Conservation (phyloP, 1,139 yeast genomes). For the Diutina siamensis region DNA sequence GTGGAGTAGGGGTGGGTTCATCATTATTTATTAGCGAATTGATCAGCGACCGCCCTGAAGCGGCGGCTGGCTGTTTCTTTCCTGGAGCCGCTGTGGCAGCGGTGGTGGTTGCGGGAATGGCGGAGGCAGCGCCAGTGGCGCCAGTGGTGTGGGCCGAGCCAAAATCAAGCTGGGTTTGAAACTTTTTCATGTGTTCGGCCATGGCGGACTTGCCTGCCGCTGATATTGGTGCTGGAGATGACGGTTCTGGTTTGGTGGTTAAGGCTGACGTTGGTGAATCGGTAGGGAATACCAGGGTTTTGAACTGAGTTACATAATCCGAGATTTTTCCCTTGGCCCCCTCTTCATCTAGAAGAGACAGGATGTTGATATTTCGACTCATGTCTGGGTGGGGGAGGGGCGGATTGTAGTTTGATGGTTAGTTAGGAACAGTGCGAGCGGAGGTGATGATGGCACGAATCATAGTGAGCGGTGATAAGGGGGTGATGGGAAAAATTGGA, state of each 20-base stretch:
- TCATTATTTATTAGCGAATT: slow-evolving; percentile 10
- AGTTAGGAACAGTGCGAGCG: too few species aligned
- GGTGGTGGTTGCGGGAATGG: slow-evolving; percentile 3
- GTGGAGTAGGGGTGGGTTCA: slow-evolving; percentile 8
- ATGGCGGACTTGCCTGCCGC: slow-evolving; percentile 4
- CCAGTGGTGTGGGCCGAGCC: slow-evolving; percentile 1
- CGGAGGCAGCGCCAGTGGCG: background rate
- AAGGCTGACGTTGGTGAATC: background rate
- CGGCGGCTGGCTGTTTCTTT: slow-evolving; percentile 3
- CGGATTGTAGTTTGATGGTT: too few species aligned
- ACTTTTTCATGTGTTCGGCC: slow-evolving; percentile 7
- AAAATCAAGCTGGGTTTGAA: slow-evolving; percentile 8
- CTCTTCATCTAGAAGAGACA: slow-evolving; percentile 3
- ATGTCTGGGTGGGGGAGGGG: too few species aligned
- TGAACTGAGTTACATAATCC: background rate
- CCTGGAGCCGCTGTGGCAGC: background rate
- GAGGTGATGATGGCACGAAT: too few species aligned
- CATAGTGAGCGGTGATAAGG: too few species aligned
- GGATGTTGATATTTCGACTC: slow-evolving; percentile 5
- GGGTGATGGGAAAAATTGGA: too few species aligned
- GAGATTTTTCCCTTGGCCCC: background rate
- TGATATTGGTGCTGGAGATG: slow-evolving; percentile 6
- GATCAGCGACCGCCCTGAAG: slow-evolving; percentile 10
- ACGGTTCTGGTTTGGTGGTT: background rate
- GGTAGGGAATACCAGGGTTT: background rate